These are phyloP conservation scores for Furcasterigmium sp. DNA, from an alignment of 2,329 filamentous ascomycete species.

Conservation along the genomic window DNA sequence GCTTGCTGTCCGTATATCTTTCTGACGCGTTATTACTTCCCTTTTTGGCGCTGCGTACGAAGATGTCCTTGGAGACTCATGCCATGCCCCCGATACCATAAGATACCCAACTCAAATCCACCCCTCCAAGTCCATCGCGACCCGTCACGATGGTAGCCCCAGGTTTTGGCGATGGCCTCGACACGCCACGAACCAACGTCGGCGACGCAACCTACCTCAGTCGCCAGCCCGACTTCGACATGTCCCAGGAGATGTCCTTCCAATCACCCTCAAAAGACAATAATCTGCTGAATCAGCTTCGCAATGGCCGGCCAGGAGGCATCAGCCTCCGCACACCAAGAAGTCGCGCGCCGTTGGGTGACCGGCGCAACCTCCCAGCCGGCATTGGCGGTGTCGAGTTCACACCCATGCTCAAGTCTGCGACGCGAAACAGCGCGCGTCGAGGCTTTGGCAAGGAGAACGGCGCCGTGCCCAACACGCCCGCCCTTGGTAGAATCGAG, in stretches of 20 bases:
- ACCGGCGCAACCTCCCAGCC: conserved; percentile 65
- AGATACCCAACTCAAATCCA: neutral
- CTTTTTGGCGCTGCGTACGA: no score
- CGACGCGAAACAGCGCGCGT: conserved; percentile 66
- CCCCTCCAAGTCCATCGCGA: neutral
- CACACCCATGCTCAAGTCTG: conserved; percentile 84
- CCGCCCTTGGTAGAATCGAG: conserved; percentile 60
- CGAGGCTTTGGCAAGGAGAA: conserved; percentile 56
- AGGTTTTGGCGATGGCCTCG: conserved; percentile 59
- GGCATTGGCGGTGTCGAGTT: conserved; percentile 72
- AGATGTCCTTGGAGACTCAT: no score
- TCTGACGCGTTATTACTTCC: conserved; percentile 2
- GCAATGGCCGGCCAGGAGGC: conserved; percentile 55
- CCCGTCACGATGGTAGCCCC: conserved; percentile 53
- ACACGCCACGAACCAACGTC: conserved; percentile 80
- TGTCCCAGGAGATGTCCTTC: conserved; percentile 85
- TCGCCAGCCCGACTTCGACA: conserved; percentile 68
- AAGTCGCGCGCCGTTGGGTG: conserved; percentile 63
- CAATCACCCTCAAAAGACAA: conserved; percentile 72
- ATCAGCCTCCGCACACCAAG: conserved; percentile 69
- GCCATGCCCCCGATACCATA: neutral
- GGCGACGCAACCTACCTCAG: conserved; percentile 80
- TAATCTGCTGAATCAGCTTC: conserved; percentile 71
- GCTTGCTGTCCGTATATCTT: conserved; percentile 1
- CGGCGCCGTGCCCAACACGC: conserved; percentile 58